Evolutionary conservation across 495 filamentous ascomycete genomes (phyloP).

Genomic region (Articulospora tetracladia): DNA sequence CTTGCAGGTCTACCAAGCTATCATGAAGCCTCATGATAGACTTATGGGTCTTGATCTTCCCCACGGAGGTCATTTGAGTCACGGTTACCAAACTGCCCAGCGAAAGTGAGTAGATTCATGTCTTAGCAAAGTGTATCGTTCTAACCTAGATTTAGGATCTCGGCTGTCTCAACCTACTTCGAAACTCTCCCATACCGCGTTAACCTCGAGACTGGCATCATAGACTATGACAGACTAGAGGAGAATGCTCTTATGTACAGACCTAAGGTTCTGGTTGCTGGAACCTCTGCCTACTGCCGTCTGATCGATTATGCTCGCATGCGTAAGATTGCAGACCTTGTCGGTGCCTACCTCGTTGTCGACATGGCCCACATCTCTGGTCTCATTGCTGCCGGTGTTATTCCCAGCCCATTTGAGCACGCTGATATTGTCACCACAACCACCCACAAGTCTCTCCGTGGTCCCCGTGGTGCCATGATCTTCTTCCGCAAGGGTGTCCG

Average conservation of each 20-base stretch:
- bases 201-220: constrained; percentile 87
- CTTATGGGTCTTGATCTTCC: constrained; percentile 97
- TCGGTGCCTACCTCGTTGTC: constrained; percentile 90
- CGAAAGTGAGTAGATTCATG: constrained; percentile 62
- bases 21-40: constrained; percentile 94
- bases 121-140: constrained; percentile 4
- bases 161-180: constrained; percentile 90
- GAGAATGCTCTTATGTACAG: constrained; percentile 91
- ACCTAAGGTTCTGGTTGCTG: constrained; percentile 92
- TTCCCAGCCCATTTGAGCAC: constrained; percentile 89
- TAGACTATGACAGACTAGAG: constrained; percentile 93
- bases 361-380: constrained; percentile 99
- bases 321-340: constrained; percentile 92
- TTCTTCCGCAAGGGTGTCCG: constrained; percentile 98
- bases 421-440: constrained; percentile 98
- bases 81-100: constrained; percentile 94
- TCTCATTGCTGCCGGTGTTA: constrained; percentile 87
- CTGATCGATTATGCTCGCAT: constrained; percentile 96
- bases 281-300: constrained; percentile 98
- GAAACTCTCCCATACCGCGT: constrained; percentile 93
- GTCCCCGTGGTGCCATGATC: constrained; percentile 99
- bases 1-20: constrained; percentile 96
- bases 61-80: constrained; percentile 95
- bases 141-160: constrained; percentile 56
- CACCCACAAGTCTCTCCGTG: constrained; percentile 98